Evolutionary conservation across 1,284 basidiomycete species (phyloP), one percentile per base, ranked within the genome.

Genomic region (Fomitopsis betulina): DNA sequence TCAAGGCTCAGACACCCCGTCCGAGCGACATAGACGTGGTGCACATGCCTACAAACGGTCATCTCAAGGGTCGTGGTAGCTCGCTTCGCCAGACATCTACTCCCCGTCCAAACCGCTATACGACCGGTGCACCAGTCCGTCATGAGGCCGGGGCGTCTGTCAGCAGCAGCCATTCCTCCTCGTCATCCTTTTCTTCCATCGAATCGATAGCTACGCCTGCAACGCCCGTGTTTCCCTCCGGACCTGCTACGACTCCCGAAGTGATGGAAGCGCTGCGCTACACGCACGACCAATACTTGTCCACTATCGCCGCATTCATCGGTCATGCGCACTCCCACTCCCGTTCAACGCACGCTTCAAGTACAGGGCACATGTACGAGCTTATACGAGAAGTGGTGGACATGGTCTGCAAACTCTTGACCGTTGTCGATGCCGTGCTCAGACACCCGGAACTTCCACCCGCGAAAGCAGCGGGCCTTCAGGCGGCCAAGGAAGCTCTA

Each of bases 311-410:
- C 12, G 95, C 95, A 2, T 96, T 99, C 72, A 96, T 99, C 67
- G 96, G 96, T 1, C 95, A 98, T 68, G 91, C 94, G 1, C 96
- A 99, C 69, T 93, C 92, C 15, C 93, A 98, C 76, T 89, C 92
- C 19, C 86, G 91, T 55, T 79, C 85, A 25, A 91, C 91, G 19
- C 94, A 97, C 72, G 92, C 95, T 0, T 93, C 94, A 8, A 93
- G 88, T 61, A 96, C 94, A 38, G 94, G 94, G 0, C 90, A 95
- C 65, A 83, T 98, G 71, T 95, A 98, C 71, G 94, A 98, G 65
- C 85, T 97, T 60, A 94, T 96, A 5, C 85, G 91, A 53, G 94
- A 97, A 74, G 91, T 95, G 27, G 93, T 98, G 54, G 94, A 96
- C 69, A 87, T 90, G 73, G 94, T 97, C 19, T 91, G 94, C 72